Base-by-base conservation (phyloP, 139 green algal genomes). In the Penium margaritaceum region DNA sequence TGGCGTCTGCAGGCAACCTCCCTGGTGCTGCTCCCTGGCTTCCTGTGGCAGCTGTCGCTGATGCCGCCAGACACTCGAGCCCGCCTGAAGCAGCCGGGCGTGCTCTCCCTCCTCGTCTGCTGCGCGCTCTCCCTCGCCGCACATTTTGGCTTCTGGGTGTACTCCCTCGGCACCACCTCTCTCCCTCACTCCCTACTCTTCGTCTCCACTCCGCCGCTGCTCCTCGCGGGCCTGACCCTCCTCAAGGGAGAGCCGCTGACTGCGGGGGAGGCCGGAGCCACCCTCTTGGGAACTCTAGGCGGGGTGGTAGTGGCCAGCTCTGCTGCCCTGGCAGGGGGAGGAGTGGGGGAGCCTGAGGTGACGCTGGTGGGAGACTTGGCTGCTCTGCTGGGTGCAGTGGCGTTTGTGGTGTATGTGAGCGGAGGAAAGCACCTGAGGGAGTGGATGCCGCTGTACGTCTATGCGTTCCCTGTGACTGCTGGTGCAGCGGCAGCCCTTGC, bases 361-460 rank as follows among this genome's bases (percentile, higher is more conserved):
- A 87, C 82, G 1, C 29, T 92, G 46, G 21, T 63, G 0, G 89
- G 89, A 3, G 89, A 95, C 75, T 34, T 86, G 46, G 68, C 76
- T 0, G 82, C 85, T 15, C 76, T 92, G 19, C 24, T 78, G 5
- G 86, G 78, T 14, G 82, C 87, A 0, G 70, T 73, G 1, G 83
- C 82, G 2, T 86, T 94, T 39, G 80, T 88, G 44, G 78, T 76
- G 3, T 83, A 82, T 54, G 33, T 84, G n/a, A 39, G 69, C 2
- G 72, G 82, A 1, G 87, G 87, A 3, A 41, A 37, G 14, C 41
- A 37, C 0, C 73, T 88, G 32, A 67, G 83, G 21, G 51, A 54
- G 6, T 90, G 83, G 85, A 89, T 94, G 82, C 90, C 90, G 0
- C 73, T 91, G 32, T 91, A 90, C 66, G 63, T 92, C 17, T 95